Evolutionary conservation across 495 filamentous ascomycete genomes (phyloP).

Genomic region (Bacidia gigantensis): DNA sequence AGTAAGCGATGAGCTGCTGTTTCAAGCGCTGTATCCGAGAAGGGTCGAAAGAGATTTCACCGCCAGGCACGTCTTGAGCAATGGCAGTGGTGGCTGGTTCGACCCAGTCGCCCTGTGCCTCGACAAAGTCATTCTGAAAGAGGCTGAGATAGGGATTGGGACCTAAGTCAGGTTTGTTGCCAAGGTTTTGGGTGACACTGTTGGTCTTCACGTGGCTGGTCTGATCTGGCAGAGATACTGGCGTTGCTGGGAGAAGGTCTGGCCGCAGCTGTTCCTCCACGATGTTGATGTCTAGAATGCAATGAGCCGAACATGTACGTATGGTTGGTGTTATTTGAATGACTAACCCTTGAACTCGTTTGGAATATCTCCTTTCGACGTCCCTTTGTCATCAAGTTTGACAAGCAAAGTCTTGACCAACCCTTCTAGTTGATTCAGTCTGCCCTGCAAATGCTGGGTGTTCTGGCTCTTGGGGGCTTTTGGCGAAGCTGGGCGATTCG

Average conservation of each 20-base stretch:
- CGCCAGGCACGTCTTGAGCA: background rate
- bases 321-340: too few relatives aligned
- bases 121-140: background rate
- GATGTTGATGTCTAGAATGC: background rate
- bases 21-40: background rate
- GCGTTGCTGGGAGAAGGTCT: background rate
- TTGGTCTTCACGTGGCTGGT: background rate
- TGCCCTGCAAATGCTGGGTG: constrained; percentile 26
- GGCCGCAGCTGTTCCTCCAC: background rate
- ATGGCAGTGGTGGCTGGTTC: background rate
- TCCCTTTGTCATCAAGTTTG: constrained; percentile 19
- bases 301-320: too few relatives aligned
- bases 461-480: constrained; percentile 12
- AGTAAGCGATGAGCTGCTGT: background rate
- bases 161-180: background rate
- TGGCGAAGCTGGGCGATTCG: constrained; percentile 12
- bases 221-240: background rate
- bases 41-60: background rate
- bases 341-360: too few relatives aligned
- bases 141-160: background rate
- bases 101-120: background rate
- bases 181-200: background rate
- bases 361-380: too few relatives aligned
- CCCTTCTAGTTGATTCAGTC: constrained; percentile 27
- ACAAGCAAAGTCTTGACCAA: constrained; percentile 22